These are phyloP conservation scores for Aureobasidium sp. DNA, from an alignment of 2,329 filamentous ascomycete species.

Conservation along the genomic window DNA sequence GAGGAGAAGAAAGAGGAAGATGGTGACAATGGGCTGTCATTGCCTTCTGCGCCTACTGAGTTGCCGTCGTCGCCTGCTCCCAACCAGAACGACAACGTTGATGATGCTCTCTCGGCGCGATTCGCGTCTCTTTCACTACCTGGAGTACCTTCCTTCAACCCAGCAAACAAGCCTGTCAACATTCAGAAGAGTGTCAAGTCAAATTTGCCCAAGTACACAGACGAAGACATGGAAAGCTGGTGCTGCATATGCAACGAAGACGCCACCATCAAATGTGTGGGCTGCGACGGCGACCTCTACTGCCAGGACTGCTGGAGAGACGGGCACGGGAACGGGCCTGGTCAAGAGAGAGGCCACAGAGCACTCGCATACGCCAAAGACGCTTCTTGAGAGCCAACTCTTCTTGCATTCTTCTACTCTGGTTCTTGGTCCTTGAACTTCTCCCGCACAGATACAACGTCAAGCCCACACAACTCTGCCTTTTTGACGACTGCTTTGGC, in stretches of 20 bases:
- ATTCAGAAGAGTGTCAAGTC: conserved; percentile 19
- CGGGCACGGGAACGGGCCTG: conserved; percentile 63
- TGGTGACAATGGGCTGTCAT: conserved; percentile 12
- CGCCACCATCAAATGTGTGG: conserved; percentile 61
- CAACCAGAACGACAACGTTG: conserved; percentile 24
- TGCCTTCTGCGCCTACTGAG: conserved; percentile 26
- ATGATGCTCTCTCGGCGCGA: conserved; percentile 37
- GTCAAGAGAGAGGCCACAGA: conserved; percentile 61
- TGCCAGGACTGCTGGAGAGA: conserved; percentile 73
- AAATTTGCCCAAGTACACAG: conserved; percentile 40
- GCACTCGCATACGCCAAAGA: conserved; percentile 49
- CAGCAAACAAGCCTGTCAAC: conserved; percentile 14
- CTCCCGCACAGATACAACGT: conserved; percentile 54
- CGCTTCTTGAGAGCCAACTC: not conserved
- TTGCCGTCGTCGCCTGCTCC: conserved; percentile 18
- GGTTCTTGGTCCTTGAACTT: conserved; percentile 75
- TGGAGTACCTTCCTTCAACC: conserved; percentile 36
- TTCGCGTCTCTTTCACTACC: conserved; percentile 38
- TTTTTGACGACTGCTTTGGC: conserved; percentile 58
- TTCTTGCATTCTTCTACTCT: conserved; percentile 43
- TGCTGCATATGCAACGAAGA: conserved; percentile 78
- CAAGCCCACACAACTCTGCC: conserved; percentile 60
- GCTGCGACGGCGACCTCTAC: conserved; percentile 64
- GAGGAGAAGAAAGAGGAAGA: conserved; percentile 1
- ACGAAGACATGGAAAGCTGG: conserved; percentile 68